These are phyloP conservation scores for Guyanaporus albipodus DNA, from an alignment of 768 basidiomycete genomes.

Conservation along the genomic window DNA sequence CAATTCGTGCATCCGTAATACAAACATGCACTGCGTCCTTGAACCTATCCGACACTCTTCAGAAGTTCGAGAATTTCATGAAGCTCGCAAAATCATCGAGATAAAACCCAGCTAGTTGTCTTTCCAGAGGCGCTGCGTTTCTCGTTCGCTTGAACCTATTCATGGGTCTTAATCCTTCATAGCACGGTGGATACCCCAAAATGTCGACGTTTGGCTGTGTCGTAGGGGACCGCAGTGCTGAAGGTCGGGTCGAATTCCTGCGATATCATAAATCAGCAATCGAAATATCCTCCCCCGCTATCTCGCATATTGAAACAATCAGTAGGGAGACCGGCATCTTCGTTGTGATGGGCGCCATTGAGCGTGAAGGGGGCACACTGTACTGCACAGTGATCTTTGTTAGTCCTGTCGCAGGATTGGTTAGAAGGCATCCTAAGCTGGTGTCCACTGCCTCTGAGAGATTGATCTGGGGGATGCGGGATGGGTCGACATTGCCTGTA, in stretches of 20 bases:
- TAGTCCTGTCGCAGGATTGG: constrained; percentile 45
- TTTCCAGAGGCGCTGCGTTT: constrained; percentile 59
- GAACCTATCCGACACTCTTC: constrained; percentile 42
- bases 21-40: constrained; percentile 49
- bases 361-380: constrained; percentile 54
- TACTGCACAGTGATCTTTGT: constrained; percentile 61
- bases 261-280: constrained; percentile 54
- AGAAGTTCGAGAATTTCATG: constrained; percentile 46
- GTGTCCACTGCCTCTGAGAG: constrained; percentile 60
- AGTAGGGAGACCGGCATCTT: constrained; percentile 48
- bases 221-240: constrained; percentile 46
- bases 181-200: constrained; percentile 60
- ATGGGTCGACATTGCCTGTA: constrained; percentile 51
- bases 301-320: constrained; percentile 45
- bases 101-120: constrained; percentile 45
- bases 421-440: constrained; percentile 64
- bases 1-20: constrained; percentile 48
- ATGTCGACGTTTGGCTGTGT: constrained; percentile 41
- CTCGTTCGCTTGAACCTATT: neutral
- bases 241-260: constrained; percentile 57
- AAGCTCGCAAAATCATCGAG: constrained; percentile 44
- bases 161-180: neutral
- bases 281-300: constrained; percentile 50
- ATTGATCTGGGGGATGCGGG: constrained; percentile 60
- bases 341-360: constrained; percentile 58